A percentile compares a stretch with the other conserved stretches of the same genome.
phyloP scores from a whole-genome alignment of 23 red algal genomes.

The Gracilaria gracilis region DNA sequence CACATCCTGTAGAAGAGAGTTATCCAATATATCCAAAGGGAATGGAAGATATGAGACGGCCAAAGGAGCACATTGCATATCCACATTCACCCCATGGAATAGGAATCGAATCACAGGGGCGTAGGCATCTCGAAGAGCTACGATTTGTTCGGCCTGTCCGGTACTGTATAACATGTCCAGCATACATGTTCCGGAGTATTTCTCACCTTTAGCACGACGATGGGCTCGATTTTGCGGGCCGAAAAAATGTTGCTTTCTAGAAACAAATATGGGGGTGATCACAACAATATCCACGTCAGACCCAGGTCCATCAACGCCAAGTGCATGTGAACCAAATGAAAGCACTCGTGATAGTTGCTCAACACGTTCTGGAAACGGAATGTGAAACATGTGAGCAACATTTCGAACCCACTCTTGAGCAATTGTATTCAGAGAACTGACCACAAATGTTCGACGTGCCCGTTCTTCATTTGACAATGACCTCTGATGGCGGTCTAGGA shows the following conservation, averaged over 20 bases:
- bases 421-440: not conserved
- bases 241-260: conserved; percentile 23
- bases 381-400: conserved; percentile 8
- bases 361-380: conserved; percentile 16
- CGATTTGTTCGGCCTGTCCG: conserved; percentile 8
- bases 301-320: conserved; percentile 22
- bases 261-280: conserved; percentile 13
- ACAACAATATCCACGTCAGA: conserved; percentile 38
- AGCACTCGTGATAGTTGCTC: conserved; percentile 25
- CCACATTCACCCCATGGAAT: conserved; percentile 22
- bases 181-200: not conserved
- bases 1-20: conserved; percentile 16
- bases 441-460: not conserved
- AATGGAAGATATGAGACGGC: conserved; percentile 17
- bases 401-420: conserved; percentile 12
- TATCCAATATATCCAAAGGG: conserved; percentile 11
- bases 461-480: conserved; percentile 9
- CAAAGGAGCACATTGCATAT: conserved; percentile 33
- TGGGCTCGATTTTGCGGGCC: not conserved
- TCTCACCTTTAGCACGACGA: not conserved
- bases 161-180: not conserved
- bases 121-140: conserved; percentile 36
- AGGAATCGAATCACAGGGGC: conserved; percentile 28
- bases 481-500: conserved; percentile 1
- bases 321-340: conserved; percentile 17